Evolutionary conservation across 75 land plant species (phyloP).

Genomic region (Cryptomeria japonica): DNA sequence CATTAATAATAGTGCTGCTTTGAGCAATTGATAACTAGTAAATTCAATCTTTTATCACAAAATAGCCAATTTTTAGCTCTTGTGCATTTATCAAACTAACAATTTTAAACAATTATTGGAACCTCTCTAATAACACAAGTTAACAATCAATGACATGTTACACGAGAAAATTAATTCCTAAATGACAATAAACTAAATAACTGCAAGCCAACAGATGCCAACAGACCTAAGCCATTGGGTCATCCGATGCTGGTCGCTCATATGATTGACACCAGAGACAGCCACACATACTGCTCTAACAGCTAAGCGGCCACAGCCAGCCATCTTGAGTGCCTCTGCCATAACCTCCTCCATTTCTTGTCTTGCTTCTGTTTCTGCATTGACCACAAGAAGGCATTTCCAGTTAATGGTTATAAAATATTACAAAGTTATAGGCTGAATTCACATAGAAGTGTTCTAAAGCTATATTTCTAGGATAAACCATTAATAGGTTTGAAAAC

Average conservation of each 20-base stretch:
- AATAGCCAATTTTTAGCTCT: not conserved
- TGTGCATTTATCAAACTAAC: not conserved
- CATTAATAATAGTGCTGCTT: not conserved
- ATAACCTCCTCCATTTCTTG: slow-evolving; percentile 71
- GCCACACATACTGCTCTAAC: slow-evolving; percentile 88
- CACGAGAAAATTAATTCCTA: not conserved
- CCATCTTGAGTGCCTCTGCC: slow-evolving; percentile 66
- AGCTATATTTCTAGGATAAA: not conserved
- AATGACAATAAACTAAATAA: not conserved
- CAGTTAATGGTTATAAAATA: not conserved
- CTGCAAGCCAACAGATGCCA: slow-evolving; percentile 20
- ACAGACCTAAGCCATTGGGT: slow-evolving; percentile 74
- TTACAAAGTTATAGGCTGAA: not conserved
- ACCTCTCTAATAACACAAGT: not conserved
- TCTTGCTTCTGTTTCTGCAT: slow-evolving; percentile 72
- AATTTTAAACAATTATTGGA: not conserved
- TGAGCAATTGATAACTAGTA: not conserved
- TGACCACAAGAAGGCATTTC: slow-evolving; percentile 9
- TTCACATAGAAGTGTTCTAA: not conserved
- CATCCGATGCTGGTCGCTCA: slow-evolving; percentile 62
- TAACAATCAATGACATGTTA: not conserved
- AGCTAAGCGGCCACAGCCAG: slow-evolving; percentile 43
- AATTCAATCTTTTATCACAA: not conserved
- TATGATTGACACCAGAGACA: slow-evolving; percentile 81
- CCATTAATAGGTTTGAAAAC: not conserved